Evolutionary conservation across 352 stramenopile species (phyloP).

Genomic region (Plasmopara viticola): DNA sequence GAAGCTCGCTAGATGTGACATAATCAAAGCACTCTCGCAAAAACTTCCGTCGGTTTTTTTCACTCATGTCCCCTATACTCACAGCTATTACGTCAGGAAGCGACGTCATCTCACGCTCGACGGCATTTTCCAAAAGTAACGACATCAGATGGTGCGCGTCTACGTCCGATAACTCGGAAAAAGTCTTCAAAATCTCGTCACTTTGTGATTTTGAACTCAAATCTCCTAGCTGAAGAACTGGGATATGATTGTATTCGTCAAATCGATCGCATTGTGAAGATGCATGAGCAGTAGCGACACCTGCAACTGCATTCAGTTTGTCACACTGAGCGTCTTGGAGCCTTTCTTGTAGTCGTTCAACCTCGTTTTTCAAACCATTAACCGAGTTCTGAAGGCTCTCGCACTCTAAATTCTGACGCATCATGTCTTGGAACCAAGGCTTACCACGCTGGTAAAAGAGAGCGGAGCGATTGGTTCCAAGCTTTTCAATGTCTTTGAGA

Average conservation of each 20-base stretch:
- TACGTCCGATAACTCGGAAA: slow-evolving; percentile 25
- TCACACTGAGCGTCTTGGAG: slow-evolving; percentile 28
- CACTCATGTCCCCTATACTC: slow-evolving; percentile 37
- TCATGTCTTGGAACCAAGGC: slow-evolving; percentile 40
- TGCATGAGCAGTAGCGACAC: slow-evolving; percentile 9
- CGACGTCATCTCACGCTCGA: slow-evolving; percentile 29
- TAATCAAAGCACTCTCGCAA: slow-evolving; percentile 58
- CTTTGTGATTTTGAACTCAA: slow-evolving; percentile 40
- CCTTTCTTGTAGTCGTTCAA: slow-evolving; percentile 31
- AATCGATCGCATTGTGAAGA: slow-evolving; percentile 12
- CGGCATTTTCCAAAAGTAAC: slow-evolving; percentile 33
- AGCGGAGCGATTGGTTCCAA: slow-evolving; percentile 18
- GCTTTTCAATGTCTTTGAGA: slow-evolving; percentile 8
- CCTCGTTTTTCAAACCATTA: slow-evolving; percentile 28
- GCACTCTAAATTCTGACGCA: slow-evolving; percentile 17
- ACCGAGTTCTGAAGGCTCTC: slow-evolving; percentile 18
- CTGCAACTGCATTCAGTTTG: slow-evolving; percentile 8
- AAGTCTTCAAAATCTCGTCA: slow-evolving; percentile 44
- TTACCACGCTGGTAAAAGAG: slow-evolving; percentile 45
- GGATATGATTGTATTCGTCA: slow-evolving; percentile 15
- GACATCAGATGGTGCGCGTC: slow-evolving; percentile 38
- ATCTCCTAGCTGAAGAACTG: slow-evolving; percentile 28
- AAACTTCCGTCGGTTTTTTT: slow-evolving; percentile 37
- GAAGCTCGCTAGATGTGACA: slow-evolving; percentile 38
- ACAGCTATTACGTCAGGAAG: slow-evolving; percentile 36